Conservation (phyloP, 2,329 filamentous ascomycete species). For the Fragosphaeria purpurea region DNA sequence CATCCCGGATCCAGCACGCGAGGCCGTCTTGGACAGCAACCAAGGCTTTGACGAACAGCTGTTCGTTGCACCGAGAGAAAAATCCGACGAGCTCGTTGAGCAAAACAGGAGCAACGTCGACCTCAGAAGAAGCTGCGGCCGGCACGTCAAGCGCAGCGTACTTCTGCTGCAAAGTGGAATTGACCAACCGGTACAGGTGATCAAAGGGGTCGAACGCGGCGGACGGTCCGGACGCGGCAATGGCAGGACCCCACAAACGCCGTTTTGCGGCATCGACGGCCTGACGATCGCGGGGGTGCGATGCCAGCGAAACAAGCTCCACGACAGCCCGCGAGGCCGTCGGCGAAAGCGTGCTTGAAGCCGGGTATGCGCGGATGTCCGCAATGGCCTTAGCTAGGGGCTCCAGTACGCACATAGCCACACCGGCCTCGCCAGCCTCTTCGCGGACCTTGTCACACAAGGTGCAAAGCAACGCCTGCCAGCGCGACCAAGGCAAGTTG, state of each 20-base stretch:
- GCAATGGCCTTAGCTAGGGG: slow-evolving; percentile 51
- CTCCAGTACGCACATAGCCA: slow-evolving; percentile 59
- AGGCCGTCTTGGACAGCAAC: slow-evolving; percentile 53
- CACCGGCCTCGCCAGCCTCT: slow-evolving; percentile 58
- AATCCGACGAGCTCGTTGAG: slow-evolving; percentile 45
- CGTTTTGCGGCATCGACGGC: slow-evolving; percentile 55
- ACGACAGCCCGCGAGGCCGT: slow-evolving; percentile 26
- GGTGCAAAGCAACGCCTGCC: slow-evolving; percentile 46
- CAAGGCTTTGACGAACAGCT: slow-evolving; percentile 46
- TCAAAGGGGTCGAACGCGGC: slow-evolving; percentile 52
- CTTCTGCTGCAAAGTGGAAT: slow-evolving; percentile 38
- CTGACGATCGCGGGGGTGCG: slow-evolving; percentile 48
- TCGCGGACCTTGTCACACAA: slow-evolving; percentile 46
- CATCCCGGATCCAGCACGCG: slow-evolving; percentile 54
- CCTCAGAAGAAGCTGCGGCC: slow-evolving; percentile 6
- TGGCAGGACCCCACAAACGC: slow-evolving; percentile 53
- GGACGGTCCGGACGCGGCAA: slow-evolving; percentile 26
- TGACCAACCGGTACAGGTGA: slow-evolving; percentile 52
- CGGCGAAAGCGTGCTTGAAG: slow-evolving; percentile 11
- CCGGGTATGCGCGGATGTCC: slow-evolving; percentile 22
- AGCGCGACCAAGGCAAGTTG: slow-evolving; percentile 35
- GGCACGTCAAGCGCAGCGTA: slow-evolving; percentile 35
- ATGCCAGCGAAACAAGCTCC: slow-evolving; percentile 37
- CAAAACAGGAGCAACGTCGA: slow-evolving; percentile 27
- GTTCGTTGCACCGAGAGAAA: slow-evolving; percentile 35